phyloP scores from a whole-genome alignment of 2,329 filamentous ascomycete genomes.

The Dendrostoma leiphaemia region DNA sequence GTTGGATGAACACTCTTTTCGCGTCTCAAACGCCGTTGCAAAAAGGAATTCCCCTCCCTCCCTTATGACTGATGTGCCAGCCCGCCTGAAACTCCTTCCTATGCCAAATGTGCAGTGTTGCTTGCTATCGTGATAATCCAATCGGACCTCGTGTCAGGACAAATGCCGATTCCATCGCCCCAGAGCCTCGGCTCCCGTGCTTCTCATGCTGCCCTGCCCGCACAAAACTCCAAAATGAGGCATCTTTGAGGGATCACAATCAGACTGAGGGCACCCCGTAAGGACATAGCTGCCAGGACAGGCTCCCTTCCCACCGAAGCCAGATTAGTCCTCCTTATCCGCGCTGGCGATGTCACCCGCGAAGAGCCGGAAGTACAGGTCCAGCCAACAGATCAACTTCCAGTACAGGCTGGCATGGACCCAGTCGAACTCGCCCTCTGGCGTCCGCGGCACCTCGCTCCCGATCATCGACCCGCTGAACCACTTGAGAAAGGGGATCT shows the following conservation, averaged over 20 bases:
- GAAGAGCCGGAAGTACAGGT: conserved; percentile 57
- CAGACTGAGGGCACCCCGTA: too few relatives aligned
- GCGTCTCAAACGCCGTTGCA: not conserved
- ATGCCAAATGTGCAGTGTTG: conserved; percentile 2
- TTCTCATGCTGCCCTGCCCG: not conserved
- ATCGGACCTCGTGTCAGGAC: not conserved
- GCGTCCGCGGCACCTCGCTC: conserved; percentile 69
- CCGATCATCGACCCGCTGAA: conserved; percentile 73
- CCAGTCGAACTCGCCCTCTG: conserved; percentile 77
- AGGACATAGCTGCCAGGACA: too few relatives aligned
- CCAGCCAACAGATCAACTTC: conserved; percentile 64
- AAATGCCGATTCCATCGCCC: not conserved
- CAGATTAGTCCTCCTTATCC: conserved; percentile 63
- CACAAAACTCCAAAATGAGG: not conserved
- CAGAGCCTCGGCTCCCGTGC: not conserved
- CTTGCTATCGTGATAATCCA: not conserved
- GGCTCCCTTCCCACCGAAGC: too few relatives aligned
- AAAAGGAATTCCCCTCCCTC: not conserved
- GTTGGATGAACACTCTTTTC: too few relatives aligned
- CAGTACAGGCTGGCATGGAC: conserved; percentile 65
- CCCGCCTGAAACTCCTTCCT: conserved; percentile 3
- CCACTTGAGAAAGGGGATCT: conserved; percentile 69
- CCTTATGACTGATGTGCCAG: not conserved
- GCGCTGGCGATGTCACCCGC: conserved; percentile 55
- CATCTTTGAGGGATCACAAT: too few relatives aligned